Percentiles rank a stretch among this genome's conserved stretches.
Conservation (phyloP, 2,329 filamentous ascomycete species). For the Thyridium curvatum region DNA sequence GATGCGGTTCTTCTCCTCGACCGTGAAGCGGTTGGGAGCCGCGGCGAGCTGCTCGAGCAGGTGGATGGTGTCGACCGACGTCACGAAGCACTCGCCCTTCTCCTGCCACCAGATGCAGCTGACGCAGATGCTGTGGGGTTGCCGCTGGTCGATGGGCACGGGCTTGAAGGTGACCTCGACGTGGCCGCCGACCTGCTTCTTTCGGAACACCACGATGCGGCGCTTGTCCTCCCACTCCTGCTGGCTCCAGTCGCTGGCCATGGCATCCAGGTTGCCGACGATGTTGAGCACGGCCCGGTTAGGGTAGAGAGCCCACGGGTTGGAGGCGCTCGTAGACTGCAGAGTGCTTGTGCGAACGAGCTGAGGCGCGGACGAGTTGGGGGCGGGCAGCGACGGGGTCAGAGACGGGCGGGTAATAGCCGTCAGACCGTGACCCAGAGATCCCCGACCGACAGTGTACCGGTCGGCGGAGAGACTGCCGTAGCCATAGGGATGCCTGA, state of each 20-base stretch:
- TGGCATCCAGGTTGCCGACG: slow-evolving; percentile 74
- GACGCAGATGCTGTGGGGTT: slow-evolving; percentile 82
- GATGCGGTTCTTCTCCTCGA: slow-evolving; percentile 98
- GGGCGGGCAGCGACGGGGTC: slow-evolving; percentile 41
- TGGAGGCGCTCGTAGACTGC: slow-evolving; percentile 45
- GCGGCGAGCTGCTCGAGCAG: slow-evolving; percentile 88
- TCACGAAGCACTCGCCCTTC: slow-evolving; percentile 85
- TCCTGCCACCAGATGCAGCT: slow-evolving; percentile 98
- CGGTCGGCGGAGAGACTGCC: slow-evolving; percentile 24
- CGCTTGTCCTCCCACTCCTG: slow-evolving; percentile 77
- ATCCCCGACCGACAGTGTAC: too few relatives aligned
- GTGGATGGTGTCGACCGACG: slow-evolving; percentile 93
- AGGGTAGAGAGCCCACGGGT: slow-evolving; percentile 75
- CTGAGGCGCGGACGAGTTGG: slow-evolving; percentile 31
- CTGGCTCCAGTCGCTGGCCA: slow-evolving; percentile 76
- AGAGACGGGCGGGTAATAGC: slow-evolving; percentile 38
- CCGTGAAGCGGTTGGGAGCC: slow-evolving; percentile 69
- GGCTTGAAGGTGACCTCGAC: slow-evolving; percentile 76
- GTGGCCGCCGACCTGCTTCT: slow-evolving; percentile 74
- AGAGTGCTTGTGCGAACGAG: slow-evolving; percentile 53
- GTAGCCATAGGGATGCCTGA: slow-evolving; percentile 13
- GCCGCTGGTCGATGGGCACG: slow-evolving; percentile 71
- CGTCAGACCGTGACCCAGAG: slow-evolving; percentile 5
- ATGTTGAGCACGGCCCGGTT: slow-evolving; percentile 82
- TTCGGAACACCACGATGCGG: slow-evolving; percentile 82